Conservation (phyloP, 306 rosid genomes). For the Quercus berberidifolia region DNA sequence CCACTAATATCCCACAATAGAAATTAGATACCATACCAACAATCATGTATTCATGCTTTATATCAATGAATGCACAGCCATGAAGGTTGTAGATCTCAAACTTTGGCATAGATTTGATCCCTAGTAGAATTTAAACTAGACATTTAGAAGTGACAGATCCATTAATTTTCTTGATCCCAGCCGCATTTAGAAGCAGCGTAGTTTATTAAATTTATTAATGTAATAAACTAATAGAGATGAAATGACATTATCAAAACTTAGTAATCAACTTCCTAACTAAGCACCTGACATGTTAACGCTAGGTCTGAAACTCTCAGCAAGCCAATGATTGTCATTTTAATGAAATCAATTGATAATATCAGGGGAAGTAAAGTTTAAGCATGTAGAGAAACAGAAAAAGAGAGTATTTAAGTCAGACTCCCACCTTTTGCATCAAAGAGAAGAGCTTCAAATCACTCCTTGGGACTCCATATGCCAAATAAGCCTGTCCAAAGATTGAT, state of each 20-base stretch:
- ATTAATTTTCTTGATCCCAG: background rate
- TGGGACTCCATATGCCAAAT: slow-evolving; percentile 82
- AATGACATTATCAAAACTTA: background rate
- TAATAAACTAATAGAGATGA: too few species aligned
- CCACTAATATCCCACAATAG: background rate
- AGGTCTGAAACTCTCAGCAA: background rate
- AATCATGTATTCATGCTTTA: background rate
- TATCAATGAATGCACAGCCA: background rate
- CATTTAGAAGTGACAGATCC: background rate
- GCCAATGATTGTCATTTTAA: background rate
- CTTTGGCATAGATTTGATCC: background rate
- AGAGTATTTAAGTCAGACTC: slow-evolving; percentile 11
- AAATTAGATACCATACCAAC: background rate
- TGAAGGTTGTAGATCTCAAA: background rate
- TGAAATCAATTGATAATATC: background rate
- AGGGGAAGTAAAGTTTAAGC: background rate
- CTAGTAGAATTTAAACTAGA: background rate
- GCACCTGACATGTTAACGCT: background rate
- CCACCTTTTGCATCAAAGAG: slow-evolving; percentile 77
- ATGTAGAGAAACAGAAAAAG: background rate
- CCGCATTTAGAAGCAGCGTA: background rate
- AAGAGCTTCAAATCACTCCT: slow-evolving; percentile 71
- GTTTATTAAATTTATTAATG: too few species aligned
- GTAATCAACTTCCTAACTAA: background rate
- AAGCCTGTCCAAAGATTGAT: slow-evolving; percentile 45